Base-by-base conservation (phyloP, 2,329 filamentous ascomycete genomes). In the Penicillium occitanis region DNA sequence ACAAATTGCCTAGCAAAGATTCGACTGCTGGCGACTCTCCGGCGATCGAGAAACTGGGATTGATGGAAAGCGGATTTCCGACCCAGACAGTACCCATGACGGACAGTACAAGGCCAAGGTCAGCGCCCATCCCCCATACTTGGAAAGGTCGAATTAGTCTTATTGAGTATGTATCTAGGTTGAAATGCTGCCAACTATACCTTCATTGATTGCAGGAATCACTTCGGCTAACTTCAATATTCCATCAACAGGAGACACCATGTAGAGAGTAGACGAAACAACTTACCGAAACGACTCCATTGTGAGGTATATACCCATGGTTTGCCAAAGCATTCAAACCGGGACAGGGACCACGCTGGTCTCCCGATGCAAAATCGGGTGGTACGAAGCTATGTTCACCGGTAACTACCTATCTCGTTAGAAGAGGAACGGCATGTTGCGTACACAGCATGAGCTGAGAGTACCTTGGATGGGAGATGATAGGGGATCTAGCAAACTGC, bases 11-110 rank as follows among this genome's bases (percentile, higher is more conserved):
- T 5, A 83, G 73, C 6, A 83, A 73, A 67, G 82, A 80, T 65
- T 78, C 75, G 14, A 78, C 75, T 59, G 72, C 73, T 30, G 68
- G 68, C 63, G 74, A 75, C 42, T 76, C 73, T n/a, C 82, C 82
- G 11, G 84, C 84, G 48, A 86, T 86, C 0, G 84, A 86, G 73
- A 84, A 85, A 2, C 82, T 79, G 1, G 79, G 83, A 50, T 79
- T 76, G 1, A 84, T 67, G 0, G 84, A 84, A 0, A 86, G 68
- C 5, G 82, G 81, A 67, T 86, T 82, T 1, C 85, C 84, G 3
- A 80, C 79, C 69, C 80, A 81, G 11, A 82, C 79, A 14, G 81
- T 82, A 6, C 82, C 82, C 73, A 83, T 79, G 3, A 81, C 73
- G n/a, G 80, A 77, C 2, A 83, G 71, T 4, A 84, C 65, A 1